Percentiles rank a stretch among this genome's conserved stretches.
These are phyloP conservation scores for Monilinia polystroma DNA, from an alignment of 2,329 filamentous ascomycete species.

Conservation along the genomic window DNA sequence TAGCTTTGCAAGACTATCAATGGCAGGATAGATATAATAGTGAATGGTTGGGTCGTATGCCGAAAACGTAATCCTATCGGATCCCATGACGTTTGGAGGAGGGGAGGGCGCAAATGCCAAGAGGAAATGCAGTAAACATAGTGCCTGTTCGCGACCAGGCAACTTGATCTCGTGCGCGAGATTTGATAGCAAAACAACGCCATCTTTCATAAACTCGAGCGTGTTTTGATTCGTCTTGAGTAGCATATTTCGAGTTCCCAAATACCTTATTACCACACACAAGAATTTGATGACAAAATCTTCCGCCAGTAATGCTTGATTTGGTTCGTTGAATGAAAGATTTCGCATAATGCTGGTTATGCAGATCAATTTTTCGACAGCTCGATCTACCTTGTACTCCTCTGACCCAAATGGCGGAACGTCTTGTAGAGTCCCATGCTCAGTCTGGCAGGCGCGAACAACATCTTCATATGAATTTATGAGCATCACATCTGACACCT, in stretches of 20 bases:
- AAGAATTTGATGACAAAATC: conserved; percentile 79
- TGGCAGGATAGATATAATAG: conserved; percentile 82
- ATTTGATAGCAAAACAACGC: conserved; percentile 86
- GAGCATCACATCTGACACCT: conserved; percentile 83
- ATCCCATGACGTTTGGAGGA: conserved; percentile 56
- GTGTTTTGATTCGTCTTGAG: conserved; percentile 80
- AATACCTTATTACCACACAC: conserved; percentile 76
- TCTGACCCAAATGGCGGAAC: conserved; percentile 70
- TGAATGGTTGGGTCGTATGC: conserved; percentile 79
- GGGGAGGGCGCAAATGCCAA: conserved; percentile 85
- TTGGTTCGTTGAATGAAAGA: conserved; percentile 79
- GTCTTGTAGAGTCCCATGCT: conserved; percentile 70
- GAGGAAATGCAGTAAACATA: conserved; percentile 83
- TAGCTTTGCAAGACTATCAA: conserved; percentile 88
- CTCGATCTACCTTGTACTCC: conserved; percentile 79
- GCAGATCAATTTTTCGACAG: conserved; percentile 83
- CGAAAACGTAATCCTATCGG: conserved; percentile 68
- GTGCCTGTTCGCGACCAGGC: conserved; percentile 80
- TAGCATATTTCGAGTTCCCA: conserved; percentile 86
- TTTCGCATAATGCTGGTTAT: conserved; percentile 92
- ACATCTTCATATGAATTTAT: conserved; percentile 86
- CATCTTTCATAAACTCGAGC: conserved; percentile 95
- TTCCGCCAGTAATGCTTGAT: conserved; percentile 73
- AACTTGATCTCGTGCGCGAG: conserved; percentile 77
- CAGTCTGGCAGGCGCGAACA: conserved; percentile 71